phyloP scores from a whole-genome alignment of 139 green algal genomes.

The Tetradesmus obliquus region DNA sequence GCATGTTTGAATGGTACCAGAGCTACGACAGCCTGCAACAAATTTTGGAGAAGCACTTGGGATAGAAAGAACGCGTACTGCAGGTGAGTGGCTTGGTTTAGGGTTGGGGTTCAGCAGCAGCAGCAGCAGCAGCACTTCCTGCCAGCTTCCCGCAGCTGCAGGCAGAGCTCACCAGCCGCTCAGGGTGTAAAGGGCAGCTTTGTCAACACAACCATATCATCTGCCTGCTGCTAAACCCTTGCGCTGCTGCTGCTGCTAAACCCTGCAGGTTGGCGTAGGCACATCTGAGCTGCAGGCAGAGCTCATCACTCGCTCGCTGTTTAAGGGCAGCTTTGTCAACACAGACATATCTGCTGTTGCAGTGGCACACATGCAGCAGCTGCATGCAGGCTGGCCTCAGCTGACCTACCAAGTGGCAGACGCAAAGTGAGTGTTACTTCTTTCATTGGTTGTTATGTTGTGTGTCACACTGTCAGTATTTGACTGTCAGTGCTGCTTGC shows the following conservation, averaged over 20 bases:
- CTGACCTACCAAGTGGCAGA: conserved; percentile 61
- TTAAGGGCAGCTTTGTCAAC: conserved; percentile 56
- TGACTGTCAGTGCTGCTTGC: too few species aligned
- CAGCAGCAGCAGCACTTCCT: background rate
- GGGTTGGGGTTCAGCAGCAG: background rate
- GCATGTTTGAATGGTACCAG: background rate
- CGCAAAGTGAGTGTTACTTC: conserved; percentile 26
- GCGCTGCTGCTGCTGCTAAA: background rate
- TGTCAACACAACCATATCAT: too few species aligned
- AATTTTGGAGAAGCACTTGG: conserved; percentile 51
- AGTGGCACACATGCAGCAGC: conserved; percentile 56
- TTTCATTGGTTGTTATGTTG: too few species aligned
- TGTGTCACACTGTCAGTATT: too few species aligned
- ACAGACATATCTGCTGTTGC: conserved; percentile 60
- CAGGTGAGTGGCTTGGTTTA: conserved; percentile 52
- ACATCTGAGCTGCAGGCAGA: conserved; percentile 61
- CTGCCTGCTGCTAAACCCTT: background rate
- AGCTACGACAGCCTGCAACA: conserved; percentile 43
- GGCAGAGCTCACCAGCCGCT: background rate
- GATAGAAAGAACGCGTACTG: conserved; percentile 33
- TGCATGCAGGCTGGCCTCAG: conserved; percentile 40
- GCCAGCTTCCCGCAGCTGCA: background rate
- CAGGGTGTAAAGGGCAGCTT: too few species aligned
- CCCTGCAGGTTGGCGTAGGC: background rate
- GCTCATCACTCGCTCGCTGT: conserved; percentile 44